phyloP scores from a whole-genome alignment of 768 basidiomycete genomes.

The Cantharellus cinnabarinus region DNA sequence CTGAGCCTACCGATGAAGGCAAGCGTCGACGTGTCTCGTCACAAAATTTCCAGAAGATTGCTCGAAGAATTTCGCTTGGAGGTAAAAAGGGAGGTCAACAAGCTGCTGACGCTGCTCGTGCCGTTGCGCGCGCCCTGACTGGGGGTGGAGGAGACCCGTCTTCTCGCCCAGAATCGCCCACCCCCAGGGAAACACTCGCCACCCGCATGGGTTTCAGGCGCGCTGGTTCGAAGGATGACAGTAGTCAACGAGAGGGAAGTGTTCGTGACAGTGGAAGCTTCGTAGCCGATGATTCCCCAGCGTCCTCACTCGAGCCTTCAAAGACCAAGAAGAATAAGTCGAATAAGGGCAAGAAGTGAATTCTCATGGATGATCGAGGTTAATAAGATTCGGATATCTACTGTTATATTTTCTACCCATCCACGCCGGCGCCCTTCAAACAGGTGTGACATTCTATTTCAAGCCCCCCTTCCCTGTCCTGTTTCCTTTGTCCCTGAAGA shows the following conservation, averaged over 20 bases:
- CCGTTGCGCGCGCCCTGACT: background rate
- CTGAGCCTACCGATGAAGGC: constrained; percentile 51
- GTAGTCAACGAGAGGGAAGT: background rate
- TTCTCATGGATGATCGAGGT: background rate
- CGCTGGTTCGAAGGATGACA: background rate
- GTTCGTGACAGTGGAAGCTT: background rate
- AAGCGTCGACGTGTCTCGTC: constrained; percentile 67
- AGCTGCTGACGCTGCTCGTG: background rate
- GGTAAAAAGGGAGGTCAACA: constrained; percentile 7
- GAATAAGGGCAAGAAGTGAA: background rate
- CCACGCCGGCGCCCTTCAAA: too few relatives aligned
- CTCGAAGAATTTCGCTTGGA: constrained; percentile 47
- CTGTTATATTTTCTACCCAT: background rate
- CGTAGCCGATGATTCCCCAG: background rate
- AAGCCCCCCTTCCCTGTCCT: background rate
- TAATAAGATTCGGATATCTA: background rate
- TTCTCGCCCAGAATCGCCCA: background rate
- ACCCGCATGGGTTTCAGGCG: background rate
- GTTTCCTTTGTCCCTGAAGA: background rate
- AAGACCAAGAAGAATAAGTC: background rate
- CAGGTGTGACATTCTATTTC: too few relatives aligned
- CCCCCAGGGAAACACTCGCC: background rate
- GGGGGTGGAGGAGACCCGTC: background rate
- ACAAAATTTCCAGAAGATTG: constrained; percentile 70
- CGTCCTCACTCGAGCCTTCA: background rate